Evolutionary conservation across 768 basidiomycete genomes (phyloP), one percentile per base, ranked within the genome.

Genomic region (Xanthoconium purpureum): DNA sequence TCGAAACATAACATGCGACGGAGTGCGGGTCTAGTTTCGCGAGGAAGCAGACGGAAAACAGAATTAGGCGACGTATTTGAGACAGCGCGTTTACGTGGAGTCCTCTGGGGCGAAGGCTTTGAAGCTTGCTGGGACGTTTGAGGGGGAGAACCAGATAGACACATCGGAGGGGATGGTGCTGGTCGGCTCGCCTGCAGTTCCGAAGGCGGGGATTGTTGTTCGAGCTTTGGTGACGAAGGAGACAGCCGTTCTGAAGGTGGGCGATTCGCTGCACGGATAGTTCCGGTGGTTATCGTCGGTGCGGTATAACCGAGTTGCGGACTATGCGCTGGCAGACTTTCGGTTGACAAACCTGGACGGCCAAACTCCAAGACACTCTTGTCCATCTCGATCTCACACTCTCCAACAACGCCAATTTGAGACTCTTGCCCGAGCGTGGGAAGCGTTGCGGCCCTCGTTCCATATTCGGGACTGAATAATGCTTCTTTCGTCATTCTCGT

Each of bases 1-100:
- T 98, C 96, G 47, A 98, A 83, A 63, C 84, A 87, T 63, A 99
- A 78, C 97, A 99, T 99, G 52, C 94, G 84, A 56, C 93, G 89
- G 57, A 99, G 80, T 14, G 90, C 92, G 8, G 87, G 81, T 39
- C 97, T 84, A 14, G 93, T 85, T 74, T 99, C 96, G 52, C 97
- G 87, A 2, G 97, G 97, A 24, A 99, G 80, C 11, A 98, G 79
- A 18, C 96, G 85, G 80, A 99, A 98, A 66, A 99, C 97, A 9
- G 93, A 94, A 70, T 98, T 96, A 29, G 70, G 71, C 3, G 71
- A 71, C 5, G 71, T 67, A 28, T 44, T 32, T 13, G 71, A 73
- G 6, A 39, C 38, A 0, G 62, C 20, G 13, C 70, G 71, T 44
- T 62, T 58, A 29, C 69, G 70, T 4, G 54, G 24, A 6, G 35